Conservation (phyloP, 2,329 filamentous ascomycete species). For the Penicillium sp. region DNA sequence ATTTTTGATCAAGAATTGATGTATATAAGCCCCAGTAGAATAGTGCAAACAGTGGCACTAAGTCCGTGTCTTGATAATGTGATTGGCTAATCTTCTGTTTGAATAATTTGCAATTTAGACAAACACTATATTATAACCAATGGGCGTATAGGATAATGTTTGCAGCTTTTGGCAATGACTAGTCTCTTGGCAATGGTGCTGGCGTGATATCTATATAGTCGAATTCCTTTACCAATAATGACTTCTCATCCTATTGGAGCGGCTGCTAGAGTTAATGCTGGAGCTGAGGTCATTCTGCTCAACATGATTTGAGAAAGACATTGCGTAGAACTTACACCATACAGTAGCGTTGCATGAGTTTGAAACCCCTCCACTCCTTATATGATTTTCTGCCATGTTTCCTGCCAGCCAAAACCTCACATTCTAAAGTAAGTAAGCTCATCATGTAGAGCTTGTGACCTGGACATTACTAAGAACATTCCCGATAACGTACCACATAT, state of each 20-base stretch:
- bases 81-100: slow-evolving; percentile 4
- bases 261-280: not conserved
- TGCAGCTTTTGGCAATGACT: not conserved
- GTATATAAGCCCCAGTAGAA: not conserved
- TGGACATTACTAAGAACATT: no score
- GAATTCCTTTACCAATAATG: no score
- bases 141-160: not conserved
- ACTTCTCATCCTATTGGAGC: not conserved
- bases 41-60: slow-evolving; percentile 4
- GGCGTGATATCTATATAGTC: no score
- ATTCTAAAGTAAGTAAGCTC: no score
- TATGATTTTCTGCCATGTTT: no score
- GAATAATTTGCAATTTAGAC: not conserved
- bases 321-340: not conserved
- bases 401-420: no score
- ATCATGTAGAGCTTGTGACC: no score
- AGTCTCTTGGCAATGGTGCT: not conserved
- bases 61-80: not conserved
- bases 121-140: slow-evolving; percentile 1
- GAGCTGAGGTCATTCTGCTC: not conserved
- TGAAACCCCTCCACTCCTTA: no score
- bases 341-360: no score
- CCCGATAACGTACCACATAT: no score
- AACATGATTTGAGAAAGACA: not conserved
- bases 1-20: not conserved